These are phyloP conservation scores for Bipolaris gigantea DNA, from an alignment of 2,329 filamentous ascomycete species.

Conservation along the genomic window DNA sequence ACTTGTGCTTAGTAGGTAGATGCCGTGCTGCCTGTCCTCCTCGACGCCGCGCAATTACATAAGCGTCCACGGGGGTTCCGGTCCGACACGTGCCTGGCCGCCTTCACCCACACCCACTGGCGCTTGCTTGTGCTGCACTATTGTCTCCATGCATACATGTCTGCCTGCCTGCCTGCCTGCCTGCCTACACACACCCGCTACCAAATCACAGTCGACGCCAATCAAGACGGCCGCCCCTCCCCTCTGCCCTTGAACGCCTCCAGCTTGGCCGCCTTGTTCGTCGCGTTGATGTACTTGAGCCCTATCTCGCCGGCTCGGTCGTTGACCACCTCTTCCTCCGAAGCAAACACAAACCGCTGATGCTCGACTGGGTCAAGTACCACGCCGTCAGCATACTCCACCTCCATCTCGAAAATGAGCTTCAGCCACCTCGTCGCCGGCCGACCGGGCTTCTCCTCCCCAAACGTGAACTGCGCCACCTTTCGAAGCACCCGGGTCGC, in stretches of 20 bases:
- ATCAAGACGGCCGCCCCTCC: conserved; percentile 7
- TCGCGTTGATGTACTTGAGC: conserved; percentile 36
- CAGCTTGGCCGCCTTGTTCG: conserved; percentile 40
- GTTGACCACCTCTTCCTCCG: conserved; percentile 45
- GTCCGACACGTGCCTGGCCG: neutral
- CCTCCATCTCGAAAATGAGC: conserved; percentile 42
- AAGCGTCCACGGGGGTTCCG: neutral
- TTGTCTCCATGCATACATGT: neutral
- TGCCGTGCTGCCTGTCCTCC: neutral
- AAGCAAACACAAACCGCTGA: conserved; percentile 45
- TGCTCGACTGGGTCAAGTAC: conserved; percentile 49
- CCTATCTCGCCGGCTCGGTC: conserved; percentile 30
- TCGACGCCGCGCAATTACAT: neutral
- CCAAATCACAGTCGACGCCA: neutral
- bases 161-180: neutral
- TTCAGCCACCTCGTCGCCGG: conserved; percentile 38
- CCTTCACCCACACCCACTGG: neutral
- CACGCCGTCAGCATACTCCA: conserved; percentile 27
- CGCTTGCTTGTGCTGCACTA: neutral
- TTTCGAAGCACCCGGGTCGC: conserved; percentile 49
- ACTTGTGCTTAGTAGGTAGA: no score
- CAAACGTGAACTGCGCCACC: conserved; percentile 43
- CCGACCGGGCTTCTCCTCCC: conserved; percentile 17
- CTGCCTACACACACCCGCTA: neutral
- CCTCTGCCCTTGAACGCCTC: conserved; percentile 37